Percentiles rank a stretch among this genome's conserved stretches.
Conservation (phyloP, 108 stramenopile genomes). For the Skeletonema potamos region DNA sequence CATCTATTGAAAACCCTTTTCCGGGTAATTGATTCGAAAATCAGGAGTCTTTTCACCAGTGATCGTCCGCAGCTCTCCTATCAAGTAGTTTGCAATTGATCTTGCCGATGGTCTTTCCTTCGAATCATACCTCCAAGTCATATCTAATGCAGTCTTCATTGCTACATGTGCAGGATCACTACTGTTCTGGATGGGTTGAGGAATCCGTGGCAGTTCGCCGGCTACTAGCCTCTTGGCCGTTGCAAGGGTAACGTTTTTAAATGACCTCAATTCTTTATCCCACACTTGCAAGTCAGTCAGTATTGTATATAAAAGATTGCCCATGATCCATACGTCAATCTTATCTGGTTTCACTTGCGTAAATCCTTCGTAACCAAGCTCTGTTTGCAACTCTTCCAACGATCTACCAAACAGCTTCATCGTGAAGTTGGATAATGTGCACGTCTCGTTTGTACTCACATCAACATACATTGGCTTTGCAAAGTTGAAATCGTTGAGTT, state of each 20-base stretch:
- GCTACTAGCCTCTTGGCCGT: neutral
- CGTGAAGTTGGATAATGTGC: constrained; percentile 4
- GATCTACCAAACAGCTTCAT: neutral
- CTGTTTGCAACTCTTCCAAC: neutral
- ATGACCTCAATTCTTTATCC: neutral
- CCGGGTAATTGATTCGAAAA: neutral
- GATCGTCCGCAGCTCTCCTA: neutral
- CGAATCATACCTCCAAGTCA: neutral
- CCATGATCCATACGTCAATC: neutral
- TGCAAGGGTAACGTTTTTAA: neutral
- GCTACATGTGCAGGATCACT: neutral
- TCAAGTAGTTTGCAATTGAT: neutral
- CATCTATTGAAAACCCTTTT: neutral
- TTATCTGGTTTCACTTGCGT: neutral
- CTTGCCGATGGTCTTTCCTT: neutral
- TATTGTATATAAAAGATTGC: neutral
- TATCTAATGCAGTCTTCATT: neutral
- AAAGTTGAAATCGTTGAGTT: constrained; percentile 33
- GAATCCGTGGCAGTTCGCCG: neutral
- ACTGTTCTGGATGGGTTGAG: neutral
- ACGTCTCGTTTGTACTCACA: constrained; percentile 24
- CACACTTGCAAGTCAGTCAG: neutral
- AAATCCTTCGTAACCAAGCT: neutral
- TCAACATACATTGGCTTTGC: constrained; percentile 35
- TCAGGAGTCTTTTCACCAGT: neutral